Evolutionary conservation across 1,139 yeast species (phyloP).

Genomic region (Yamadazyma aaseri): DNA sequence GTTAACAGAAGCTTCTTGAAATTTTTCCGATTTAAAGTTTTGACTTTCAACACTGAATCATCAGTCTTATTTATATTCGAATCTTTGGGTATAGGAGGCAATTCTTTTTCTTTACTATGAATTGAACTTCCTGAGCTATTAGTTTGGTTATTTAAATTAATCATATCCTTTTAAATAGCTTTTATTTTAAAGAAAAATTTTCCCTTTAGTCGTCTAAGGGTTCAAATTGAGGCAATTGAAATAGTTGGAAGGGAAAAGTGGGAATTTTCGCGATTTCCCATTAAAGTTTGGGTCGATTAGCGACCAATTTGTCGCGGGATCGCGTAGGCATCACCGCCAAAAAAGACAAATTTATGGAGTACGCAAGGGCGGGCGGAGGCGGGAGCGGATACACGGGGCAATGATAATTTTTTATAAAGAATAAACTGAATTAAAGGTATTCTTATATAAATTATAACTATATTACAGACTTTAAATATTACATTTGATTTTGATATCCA

Average conservation of each 20-base stretch:
- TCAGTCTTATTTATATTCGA: conserved; percentile 6
- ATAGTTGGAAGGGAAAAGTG: too few relatives aligned
- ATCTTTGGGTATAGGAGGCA: conserved; percentile 38
- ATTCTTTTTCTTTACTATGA: conserved; percentile 31
- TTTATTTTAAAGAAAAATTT: too few relatives aligned
- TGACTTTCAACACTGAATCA: conserved; percentile 41
- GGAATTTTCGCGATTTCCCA: too few relatives aligned
- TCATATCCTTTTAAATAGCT: too few relatives aligned
- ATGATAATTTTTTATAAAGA: too few relatives aligned
- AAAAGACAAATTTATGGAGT: too few relatives aligned
- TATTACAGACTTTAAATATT: too few relatives aligned
- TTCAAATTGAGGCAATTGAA: conserved; percentile 2
- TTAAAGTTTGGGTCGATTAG: too few relatives aligned
- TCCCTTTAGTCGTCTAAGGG: conserved; percentile 7
- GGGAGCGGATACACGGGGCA: background rate
- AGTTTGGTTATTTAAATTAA: conserved; percentile 28
- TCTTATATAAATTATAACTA: too few relatives aligned
- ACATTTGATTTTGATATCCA: conserved; percentile 2
- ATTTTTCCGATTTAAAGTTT: conserved; percentile 69
- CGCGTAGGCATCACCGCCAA: too few relatives aligned
- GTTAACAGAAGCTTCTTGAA: conserved; percentile 53
- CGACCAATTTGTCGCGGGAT: too few relatives aligned
- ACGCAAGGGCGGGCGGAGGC: background rate
- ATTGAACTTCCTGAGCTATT: conserved; percentile 26
- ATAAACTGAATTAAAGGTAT: too few relatives aligned